phyloP scores from a whole-genome alignment of 129 eudicot genomes.

The Artemisia tridentata region DNA sequence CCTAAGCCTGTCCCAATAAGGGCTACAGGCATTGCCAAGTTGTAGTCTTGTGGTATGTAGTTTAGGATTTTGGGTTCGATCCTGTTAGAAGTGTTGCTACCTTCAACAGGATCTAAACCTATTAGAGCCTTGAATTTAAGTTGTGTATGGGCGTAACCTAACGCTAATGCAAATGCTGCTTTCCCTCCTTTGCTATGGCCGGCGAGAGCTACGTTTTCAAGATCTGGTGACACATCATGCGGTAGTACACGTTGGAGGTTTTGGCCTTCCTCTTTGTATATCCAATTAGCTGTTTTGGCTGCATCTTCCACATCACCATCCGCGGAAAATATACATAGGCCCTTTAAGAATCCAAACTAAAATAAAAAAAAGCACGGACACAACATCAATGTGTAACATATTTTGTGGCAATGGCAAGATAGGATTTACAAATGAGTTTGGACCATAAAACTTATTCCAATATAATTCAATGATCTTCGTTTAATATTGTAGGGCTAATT shows the following conservation, averaged over 20 bases:
- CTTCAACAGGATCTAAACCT: constrained; percentile 38
- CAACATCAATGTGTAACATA: too few relatives aligned
- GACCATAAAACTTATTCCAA: too few relatives aligned
- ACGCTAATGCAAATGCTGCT: constrained; percentile 32
- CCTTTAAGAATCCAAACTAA: constrained; percentile 10
- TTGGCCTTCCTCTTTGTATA: constrained; percentile 1
- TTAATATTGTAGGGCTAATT: too few relatives aligned
- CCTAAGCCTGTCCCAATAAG: constrained; percentile 30
- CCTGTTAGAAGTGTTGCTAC: neutral
- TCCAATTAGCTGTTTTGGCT: constrained; percentile 11
- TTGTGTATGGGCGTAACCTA: constrained; percentile 6
- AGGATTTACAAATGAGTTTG: too few relatives aligned
- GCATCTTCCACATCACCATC: constrained; percentile 17
- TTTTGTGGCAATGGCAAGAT: too few relatives aligned
- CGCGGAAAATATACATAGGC: constrained; percentile 11
- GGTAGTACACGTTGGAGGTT: constrained; percentile 29
- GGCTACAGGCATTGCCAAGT: constrained; percentile 26
- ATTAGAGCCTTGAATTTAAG: constrained; percentile 30
- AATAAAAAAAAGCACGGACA: neutral
- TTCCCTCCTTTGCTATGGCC: constrained; percentile 44
- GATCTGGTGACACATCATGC: constrained; percentile 21
- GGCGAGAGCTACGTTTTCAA: constrained; percentile 28
- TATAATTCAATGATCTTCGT: too few relatives aligned
- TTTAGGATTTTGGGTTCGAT: constrained; percentile 26
- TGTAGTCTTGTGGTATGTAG: constrained; percentile 29